Evolutionary conservation across 352 stramenopile genomes (phyloP).

Genomic region (Phytophthora podocarpi): DNA sequence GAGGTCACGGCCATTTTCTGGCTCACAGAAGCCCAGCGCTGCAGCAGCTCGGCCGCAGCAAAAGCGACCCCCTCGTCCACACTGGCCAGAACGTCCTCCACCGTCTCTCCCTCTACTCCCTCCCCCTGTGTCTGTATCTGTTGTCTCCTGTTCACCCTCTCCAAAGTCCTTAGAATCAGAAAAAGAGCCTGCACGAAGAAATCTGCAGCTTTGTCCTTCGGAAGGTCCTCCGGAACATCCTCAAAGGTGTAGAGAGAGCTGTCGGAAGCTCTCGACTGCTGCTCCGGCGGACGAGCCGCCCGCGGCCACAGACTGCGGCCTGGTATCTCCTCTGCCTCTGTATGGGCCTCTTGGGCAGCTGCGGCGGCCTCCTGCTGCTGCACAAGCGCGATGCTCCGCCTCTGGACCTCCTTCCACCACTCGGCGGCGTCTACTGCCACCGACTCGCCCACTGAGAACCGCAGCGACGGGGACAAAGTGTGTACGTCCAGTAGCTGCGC

Average conservation of each 20-base stretch:
- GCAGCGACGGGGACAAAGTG: slow-evolving; percentile 39
- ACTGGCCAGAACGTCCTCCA: slow-evolving; percentile 12
- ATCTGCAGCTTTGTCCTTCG: not conserved
- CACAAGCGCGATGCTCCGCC: slow-evolving; percentile 25
- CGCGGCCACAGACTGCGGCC: slow-evolving; percentile 20
- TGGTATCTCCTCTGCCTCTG: not conserved
- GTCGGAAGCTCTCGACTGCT: not conserved
- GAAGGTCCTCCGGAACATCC: slow-evolving; percentile 13
- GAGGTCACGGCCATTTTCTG: slow-evolving; percentile 16
- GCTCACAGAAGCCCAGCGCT: slow-evolving; percentile 31
- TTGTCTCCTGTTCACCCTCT: slow-evolving; percentile 14
- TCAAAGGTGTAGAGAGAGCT: slow-evolving; percentile 14
- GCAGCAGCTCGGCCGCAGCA: slow-evolving; percentile 35
- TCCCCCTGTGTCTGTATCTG: slow-evolving; percentile 3
- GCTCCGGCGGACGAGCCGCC: not conserved
- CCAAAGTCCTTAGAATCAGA: slow-evolving; percentile 26
- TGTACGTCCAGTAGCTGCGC: slow-evolving; percentile 46
- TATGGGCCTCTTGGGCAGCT: not conserved
- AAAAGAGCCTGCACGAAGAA: slow-evolving; percentile 30
- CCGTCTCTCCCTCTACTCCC: not conserved
- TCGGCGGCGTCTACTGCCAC: slow-evolving; percentile 39
- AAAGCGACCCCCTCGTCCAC: slow-evolving; percentile 38
- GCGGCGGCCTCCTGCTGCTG: slow-evolving; percentile 4
- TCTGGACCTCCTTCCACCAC: slow-evolving; percentile 56
- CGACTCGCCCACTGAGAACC: slow-evolving; percentile 32